Base-by-base conservation (phyloP, 2,329 filamentous ascomycete genomes). In the Aspergillus sp. region DNA sequence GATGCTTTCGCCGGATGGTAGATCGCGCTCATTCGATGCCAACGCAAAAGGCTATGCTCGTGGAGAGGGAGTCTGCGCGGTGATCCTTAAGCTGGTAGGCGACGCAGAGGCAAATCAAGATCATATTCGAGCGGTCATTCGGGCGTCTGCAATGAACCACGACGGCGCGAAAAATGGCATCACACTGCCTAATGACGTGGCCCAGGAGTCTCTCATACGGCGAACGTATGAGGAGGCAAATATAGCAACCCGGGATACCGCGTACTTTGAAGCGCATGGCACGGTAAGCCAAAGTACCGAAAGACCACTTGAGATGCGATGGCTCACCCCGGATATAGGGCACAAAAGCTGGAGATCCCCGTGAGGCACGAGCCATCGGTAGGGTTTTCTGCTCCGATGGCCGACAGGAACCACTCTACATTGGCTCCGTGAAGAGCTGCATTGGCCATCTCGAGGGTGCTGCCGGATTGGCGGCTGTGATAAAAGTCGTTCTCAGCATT, bases 1-100 rank as follows among this genome's bases (percentile, higher is more conserved):
- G 54, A 50, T 76, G 11, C 70, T 79, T 19, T 75, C 73, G 1
- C 69, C 75, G 37, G 65, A 69, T 1, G 74, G 74, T 2, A 66
- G 70, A 37, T 78, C 71, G n/a, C 71, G 69, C 42, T 72, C 62
- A 54, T 71, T 58, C 54, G 38, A 40, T 33, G 12, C 7, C 9
- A 12, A 11, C n/a, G 38, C 19, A 7, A 26, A 40, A n/a, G 38
- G 38, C 13, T 40, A 40, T 8, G 38, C 38, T 8, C 38, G 38
- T 33, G 38, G 38, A 6, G 38, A 40, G 10, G 38, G 38, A 1
- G 27, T 40, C 33, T 11, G 11, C 5, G 38, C 38, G 8, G 12
- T 40, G 4, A 10, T 40, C 29, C 9, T 40, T 12, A 40, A 40
- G 38, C 11, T 7, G 12, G 29, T 40, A 7, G 9, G n/a, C 4